Evolutionary conservation across 2,329 filamentous ascomycete genomes (phyloP).

Genomic region (Aspergillus eucalypticola): DNA sequence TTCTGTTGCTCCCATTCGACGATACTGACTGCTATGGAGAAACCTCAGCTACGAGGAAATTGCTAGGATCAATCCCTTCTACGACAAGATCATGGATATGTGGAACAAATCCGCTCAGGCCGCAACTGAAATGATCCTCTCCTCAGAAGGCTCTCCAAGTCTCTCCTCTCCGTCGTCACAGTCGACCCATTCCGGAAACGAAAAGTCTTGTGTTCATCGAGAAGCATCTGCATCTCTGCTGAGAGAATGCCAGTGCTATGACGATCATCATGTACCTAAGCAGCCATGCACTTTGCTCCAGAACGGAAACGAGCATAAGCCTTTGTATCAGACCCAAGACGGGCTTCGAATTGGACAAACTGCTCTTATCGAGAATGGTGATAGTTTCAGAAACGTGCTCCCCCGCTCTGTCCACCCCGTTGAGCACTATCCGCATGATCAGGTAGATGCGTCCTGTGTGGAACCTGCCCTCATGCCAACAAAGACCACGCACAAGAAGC

Average conservation of each 20-base stretch:
- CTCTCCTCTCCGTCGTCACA: slow-evolving; percentile 19
- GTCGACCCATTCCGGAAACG: slow-evolving; percentile 10
- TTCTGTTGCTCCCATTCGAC: not conserved
- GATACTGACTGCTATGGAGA: slow-evolving; percentile 18
- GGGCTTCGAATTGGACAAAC: slow-evolving; percentile 14
- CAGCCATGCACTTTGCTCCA: slow-evolving; percentile 13
- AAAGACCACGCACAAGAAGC: slow-evolving; percentile 37
- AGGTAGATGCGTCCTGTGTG: not conserved
- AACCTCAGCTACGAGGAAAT: slow-evolving; percentile 29
- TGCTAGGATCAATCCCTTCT: slow-evolving; percentile 30
- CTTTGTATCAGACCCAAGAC: slow-evolving; percentile 13
- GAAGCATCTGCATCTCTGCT: slow-evolving; percentile 13
- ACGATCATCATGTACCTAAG: not conserved
- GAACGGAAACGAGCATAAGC: slow-evolving; percentile 14
- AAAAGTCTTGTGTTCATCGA: slow-evolving; percentile 12
- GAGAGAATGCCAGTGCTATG: not conserved
- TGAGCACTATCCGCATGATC: too few relatives aligned
- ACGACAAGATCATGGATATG: slow-evolving; percentile 24
- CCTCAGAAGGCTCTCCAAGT: slow-evolving; percentile 18
- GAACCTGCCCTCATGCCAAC: slow-evolving; percentile 4
- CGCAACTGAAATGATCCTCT: slow-evolving; percentile 9
- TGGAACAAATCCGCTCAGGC: slow-evolving; percentile 20
- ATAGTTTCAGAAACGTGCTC: not conserved
- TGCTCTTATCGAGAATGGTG: slow-evolving; percentile 16
- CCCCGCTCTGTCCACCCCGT: too few relatives aligned